Base-by-base conservation (phyloP, 768 basidiomycete genomes). In the Strobilomyces dryophilus region DNA sequence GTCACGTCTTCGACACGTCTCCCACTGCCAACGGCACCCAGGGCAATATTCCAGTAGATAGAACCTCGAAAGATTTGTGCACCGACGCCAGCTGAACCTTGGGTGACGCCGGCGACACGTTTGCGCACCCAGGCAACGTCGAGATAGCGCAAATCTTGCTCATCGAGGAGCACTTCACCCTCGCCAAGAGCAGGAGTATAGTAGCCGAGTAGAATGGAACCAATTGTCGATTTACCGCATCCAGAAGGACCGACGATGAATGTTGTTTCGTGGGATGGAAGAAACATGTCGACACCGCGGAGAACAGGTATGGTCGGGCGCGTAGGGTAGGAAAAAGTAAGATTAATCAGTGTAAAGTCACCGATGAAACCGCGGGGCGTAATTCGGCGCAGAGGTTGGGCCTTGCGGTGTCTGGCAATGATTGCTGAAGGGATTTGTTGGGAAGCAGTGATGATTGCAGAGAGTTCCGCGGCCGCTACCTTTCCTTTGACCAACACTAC, bases 1-100 rank as follows among this genome's bases (percentile, higher is more conserved):
- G 79, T 79, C 18, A 84, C 85, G 21, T 80, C 76, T 49, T 77
- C 71, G 1, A 76, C 76, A 4, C 64, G 57, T 29, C 76, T 67
- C 18, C 65, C 60, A 58, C 67, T 67, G 7, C 81, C 82, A 8
- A 82, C 81, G 5, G 84, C 70, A 4, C 85, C 92, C 53, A 95
- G 79, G 0, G 89, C 88, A 54, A 97, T 80, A 61, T 98, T 98
- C 60, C 95, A 89, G 61, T 88, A 86, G 1, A 98, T 75, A 12
- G 74, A 85, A 62, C 84, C 80, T 48, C 89, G 87, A 59, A 92
- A 91, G 5, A 97, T 72, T 9, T 62, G 69, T 4, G 63, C 62
- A 2, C 62, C 64, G 1, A 47, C 49, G 5, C 65, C 66, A 44
- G 94, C 84, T 27, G 83, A 83, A 42, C 82, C 83, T 69, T 97